These are phyloP conservation scores for Triticum dicoccoides DNA, from an alignment of 176 grass and related monocot species.

Conservation along the genomic window DNA sequence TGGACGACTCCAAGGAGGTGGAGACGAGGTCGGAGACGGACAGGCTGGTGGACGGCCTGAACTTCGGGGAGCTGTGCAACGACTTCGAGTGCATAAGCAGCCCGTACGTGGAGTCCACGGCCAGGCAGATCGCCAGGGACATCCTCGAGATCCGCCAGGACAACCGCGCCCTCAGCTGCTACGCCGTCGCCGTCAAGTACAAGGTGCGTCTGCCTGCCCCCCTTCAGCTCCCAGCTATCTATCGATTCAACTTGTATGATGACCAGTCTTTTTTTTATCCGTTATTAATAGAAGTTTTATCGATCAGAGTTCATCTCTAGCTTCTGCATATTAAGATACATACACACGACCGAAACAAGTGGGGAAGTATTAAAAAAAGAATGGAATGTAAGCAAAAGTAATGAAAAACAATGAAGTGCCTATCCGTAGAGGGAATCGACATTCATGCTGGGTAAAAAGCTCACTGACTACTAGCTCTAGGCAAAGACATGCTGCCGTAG, in stretches of 20 bases:
- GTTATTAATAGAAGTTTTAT: too few species aligned
- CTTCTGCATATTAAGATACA: too few species aligned
- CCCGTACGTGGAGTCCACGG: constrained; percentile 89
- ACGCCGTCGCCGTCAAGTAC: constrained; percentile 80
- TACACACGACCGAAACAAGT: neutral
- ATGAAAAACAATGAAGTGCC: too few species aligned
- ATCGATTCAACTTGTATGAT: neutral
- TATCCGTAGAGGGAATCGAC: too few species aligned
- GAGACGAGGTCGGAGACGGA: constrained; percentile 54
- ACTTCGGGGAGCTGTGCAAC: constrained; percentile 90
- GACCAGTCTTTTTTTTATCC: too few species aligned
- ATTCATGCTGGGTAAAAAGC: too few species aligned
- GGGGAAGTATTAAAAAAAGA: too few species aligned
- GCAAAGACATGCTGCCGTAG: too few species aligned
- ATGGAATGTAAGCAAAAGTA: too few species aligned
- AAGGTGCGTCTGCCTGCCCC: constrained; percentile 36
- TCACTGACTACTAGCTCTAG: too few species aligned
- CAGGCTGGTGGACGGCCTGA: constrained; percentile 65
- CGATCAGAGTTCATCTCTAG: too few species aligned
- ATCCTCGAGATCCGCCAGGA: constrained; percentile 77
- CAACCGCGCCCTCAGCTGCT: constrained; percentile 75
- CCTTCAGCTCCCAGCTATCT: neutral
- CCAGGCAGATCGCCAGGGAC: constrained; percentile 80
- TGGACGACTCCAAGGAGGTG: constrained; percentile 69
- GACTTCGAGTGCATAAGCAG: constrained; percentile 98